Conservation (phyloP, 306 rosid genomes). For the Lathyrus sativus region DNA sequence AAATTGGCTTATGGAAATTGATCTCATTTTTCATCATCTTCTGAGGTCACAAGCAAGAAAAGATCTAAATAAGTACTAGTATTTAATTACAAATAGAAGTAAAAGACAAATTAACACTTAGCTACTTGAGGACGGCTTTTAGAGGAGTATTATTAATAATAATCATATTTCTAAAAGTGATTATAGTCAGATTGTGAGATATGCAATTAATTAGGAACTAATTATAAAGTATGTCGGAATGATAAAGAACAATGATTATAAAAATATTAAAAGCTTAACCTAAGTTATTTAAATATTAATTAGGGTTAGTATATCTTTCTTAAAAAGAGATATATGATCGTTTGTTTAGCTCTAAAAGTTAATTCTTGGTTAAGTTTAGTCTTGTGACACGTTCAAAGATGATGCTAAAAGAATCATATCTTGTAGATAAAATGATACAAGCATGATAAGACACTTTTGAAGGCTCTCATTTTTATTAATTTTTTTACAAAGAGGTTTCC, state of each 20-base stretch:
- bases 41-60: constrained; percentile 42
- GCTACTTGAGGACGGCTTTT: constrained; percentile 32
- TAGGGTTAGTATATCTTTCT: constrained; percentile 24
- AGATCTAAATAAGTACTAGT: neutral
- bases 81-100: constrained; percentile 22
- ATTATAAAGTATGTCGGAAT: constrained; percentile 55
- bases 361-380: constrained; percentile 31
- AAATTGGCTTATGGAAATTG: constrained; percentile 41
- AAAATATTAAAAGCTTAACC: constrained; percentile 40
- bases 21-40: constrained; percentile 45
- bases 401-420: constrained; percentile 39
- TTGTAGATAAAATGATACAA: constrained; percentile 40
- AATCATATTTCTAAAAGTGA: constrained; percentile 48
- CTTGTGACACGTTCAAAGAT: constrained; percentile 40
- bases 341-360: constrained; percentile 55
- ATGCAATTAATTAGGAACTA: constrained; percentile 46
- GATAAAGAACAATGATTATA: constrained; percentile 51
- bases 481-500: constrained; percentile 35
- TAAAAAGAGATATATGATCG: constrained; percentile 42
- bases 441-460: constrained; percentile 54
- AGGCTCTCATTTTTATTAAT: constrained; percentile 34
- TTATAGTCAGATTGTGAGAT: constrained; percentile 51
- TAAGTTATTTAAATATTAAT: constrained; percentile 12
- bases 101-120: constrained; percentile 18
- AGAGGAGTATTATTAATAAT: constrained; percentile 27